phyloP scores from a whole-genome alignment of 2,329 filamentous ascomycete genomes.

The Exophiala xenobiotica region DNA sequence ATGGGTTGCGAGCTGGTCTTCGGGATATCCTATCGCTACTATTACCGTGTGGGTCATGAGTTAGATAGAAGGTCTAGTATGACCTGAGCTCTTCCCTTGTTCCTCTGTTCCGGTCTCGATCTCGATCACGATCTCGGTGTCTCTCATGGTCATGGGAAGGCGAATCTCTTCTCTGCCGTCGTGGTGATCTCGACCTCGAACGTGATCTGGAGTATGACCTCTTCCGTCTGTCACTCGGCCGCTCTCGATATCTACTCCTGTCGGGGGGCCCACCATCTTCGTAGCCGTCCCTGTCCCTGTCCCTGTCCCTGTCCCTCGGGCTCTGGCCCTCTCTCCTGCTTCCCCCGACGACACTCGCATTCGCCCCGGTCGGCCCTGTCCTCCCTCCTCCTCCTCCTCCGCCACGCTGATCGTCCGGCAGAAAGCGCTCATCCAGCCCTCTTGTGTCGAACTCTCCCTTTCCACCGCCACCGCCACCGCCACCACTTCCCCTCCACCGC shows the following conservation, averaged over 20 bases:
- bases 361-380: slow-evolving; percentile 44
- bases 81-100: background rate
- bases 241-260: slow-evolving; percentile 8
- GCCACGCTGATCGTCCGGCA: slow-evolving; percentile 44
- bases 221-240: too few relatives aligned
- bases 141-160: slow-evolving; percentile 6
- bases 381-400: slow-evolving; percentile 13
- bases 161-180: slow-evolving; percentile 14
- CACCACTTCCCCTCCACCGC: slow-evolving; percentile 32
- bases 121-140: slow-evolving; percentile 36
- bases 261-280: too few relatives aligned
- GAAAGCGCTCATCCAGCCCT: slow-evolving; percentile 48
- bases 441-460: slow-evolving; percentile 34
- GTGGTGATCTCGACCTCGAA: slow-evolving; percentile 19
- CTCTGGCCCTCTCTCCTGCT: too few relatives aligned
- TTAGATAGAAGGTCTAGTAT: background rate
- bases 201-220: slow-evolving; percentile 29
- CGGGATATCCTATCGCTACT: too few relatives aligned
- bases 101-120: background rate
- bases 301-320: slow-evolving; percentile 38
- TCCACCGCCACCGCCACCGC: slow-evolving; percentile 30
- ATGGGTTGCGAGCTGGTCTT: too few relatives aligned
- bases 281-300: slow-evolving; percentile 31
- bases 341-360: slow-evolving; percentile 44
- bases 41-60: too few relatives aligned